Conservation (phyloP, 345 rosid species). For the Hibiscus syriacus region DNA sequence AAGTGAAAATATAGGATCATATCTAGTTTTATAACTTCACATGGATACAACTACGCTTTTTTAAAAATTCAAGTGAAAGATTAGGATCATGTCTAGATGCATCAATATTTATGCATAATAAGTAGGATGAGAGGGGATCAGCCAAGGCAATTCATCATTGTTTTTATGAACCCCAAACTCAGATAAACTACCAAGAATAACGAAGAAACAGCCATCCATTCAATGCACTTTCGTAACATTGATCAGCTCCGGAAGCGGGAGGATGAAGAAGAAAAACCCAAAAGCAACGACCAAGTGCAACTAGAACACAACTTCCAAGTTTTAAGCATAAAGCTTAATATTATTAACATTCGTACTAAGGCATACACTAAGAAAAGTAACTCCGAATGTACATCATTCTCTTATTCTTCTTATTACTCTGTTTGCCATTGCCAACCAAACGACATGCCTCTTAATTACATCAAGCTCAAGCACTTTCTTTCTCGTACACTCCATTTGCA, state of each 20-base stretch:
- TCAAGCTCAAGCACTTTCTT: slow-evolving; percentile 39
- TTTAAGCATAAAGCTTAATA: background rate
- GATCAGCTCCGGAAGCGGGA: background rate
- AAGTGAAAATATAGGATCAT: too few species aligned
- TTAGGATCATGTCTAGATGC: too few species aligned
- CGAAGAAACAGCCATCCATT: too few species aligned
- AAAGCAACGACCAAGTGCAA: background rate
- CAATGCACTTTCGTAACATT: background rate
- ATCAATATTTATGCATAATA: too few species aligned
- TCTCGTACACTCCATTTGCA: slow-evolving; percentile 55
- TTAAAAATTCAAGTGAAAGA: too few species aligned
- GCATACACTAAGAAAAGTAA: background rate
- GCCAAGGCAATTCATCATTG: too few species aligned
- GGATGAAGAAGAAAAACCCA: background rate
- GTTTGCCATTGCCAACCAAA: background rate
- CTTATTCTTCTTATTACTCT: background rate
- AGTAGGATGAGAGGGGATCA: too few species aligned
- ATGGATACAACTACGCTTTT: too few species aligned
- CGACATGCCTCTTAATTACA: background rate
- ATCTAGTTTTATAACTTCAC: too few species aligned
- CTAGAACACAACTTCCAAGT: background rate
- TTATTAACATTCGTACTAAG: background rate
- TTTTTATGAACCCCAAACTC: too few species aligned
- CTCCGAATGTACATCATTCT: background rate
- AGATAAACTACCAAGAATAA: too few species aligned